These are phyloP conservation scores for Leptographium radiaticola DNA, from an alignment of 2,329 filamentous ascomycete genomes.

Conservation along the genomic window DNA sequence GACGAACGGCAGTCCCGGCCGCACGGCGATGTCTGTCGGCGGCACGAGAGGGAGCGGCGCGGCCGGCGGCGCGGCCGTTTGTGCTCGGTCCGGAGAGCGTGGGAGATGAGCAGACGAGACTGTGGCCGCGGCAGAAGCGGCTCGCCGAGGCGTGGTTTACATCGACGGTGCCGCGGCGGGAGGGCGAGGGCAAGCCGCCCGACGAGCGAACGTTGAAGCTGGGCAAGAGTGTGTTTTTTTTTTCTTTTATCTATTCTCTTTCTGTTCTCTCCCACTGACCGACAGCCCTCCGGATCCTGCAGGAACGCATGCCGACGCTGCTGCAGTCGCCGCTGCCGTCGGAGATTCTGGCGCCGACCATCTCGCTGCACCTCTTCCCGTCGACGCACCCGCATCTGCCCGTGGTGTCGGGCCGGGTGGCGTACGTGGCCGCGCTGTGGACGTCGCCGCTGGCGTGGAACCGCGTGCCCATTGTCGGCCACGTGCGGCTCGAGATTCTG, in stretches of 20 bases:
- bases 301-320: slow-evolving; percentile 53
- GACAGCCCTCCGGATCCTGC: slow-evolving; percentile 49
- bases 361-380: slow-evolving; percentile 57
- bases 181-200: slow-evolving; percentile 18
- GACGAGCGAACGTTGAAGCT: slow-evolving; percentile 48
- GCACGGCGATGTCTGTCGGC: background rate
- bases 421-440: slow-evolving; percentile 89
- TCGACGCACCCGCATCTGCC: slow-evolving; percentile 80
- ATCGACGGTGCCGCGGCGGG: slow-evolving; percentile 19
- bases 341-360: slow-evolving; percentile 63
- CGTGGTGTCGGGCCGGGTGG: slow-evolving; percentile 77
- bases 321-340: slow-evolving; percentile 56
- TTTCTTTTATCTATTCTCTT: background rate
- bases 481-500: slow-evolving; percentile 75
- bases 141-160: slow-evolving; percentile 28
- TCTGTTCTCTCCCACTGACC: too few relatives aligned
- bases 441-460: slow-evolving; percentile 96
- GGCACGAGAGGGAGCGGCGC: background rate
- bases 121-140: background rate
- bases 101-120: too few relatives aligned
- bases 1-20: background rate
- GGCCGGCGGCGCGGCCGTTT: background rate
- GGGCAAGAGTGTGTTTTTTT: slow-evolving; percentile 37
- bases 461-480: slow-evolving; percentile 76
- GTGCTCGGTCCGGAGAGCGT: background rate